phyloP scores from a whole-genome alignment of 108 stramenopile species.

The Bacterosira constricta region DNA sequence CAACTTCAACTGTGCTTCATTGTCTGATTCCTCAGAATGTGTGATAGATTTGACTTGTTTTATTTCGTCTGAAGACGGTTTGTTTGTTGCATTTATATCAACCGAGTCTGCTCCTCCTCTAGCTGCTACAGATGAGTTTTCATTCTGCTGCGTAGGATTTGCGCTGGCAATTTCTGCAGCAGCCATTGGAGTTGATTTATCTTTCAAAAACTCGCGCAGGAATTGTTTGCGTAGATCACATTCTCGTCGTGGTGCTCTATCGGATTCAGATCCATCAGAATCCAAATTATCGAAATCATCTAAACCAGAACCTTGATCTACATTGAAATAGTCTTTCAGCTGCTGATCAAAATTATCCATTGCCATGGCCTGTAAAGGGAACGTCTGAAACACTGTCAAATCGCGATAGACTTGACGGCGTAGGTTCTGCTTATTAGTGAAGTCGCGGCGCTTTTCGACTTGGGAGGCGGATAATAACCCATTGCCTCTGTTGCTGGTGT shows the following conservation, averaged over 20 bases:
- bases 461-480: not conserved
- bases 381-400: slow-evolving; percentile 13
- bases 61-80: not conserved
- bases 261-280: not conserved
- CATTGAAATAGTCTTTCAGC: slow-evolving; percentile 7
- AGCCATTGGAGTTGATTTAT: not conserved
- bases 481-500: not conserved
- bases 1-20: too few relatives aligned
- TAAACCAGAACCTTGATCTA: not conserved
- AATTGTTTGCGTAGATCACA: slow-evolving; percentile 1
- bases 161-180: not conserved
- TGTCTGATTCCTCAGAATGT: not conserved
- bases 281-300: not conserved
- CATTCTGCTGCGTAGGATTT: not conserved
- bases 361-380: slow-evolving; percentile 39
- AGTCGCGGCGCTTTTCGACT: slow-evolving; percentile 25
- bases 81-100: not conserved
- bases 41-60: not conserved
- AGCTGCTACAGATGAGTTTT: not conserved
- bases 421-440: slow-evolving; percentile 13
- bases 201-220: slow-evolving; percentile 13
- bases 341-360: slow-evolving; percentile 30
- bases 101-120: not conserved
- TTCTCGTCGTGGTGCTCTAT: not conserved
- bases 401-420: slow-evolving; percentile 30